Percentiles rank a stretch among this genome's conserved stretches.
phyloP scores from a whole-genome alignment of 2,329 filamentous ascomycete species.

The Arthrinium phaeospermum region DNA sequence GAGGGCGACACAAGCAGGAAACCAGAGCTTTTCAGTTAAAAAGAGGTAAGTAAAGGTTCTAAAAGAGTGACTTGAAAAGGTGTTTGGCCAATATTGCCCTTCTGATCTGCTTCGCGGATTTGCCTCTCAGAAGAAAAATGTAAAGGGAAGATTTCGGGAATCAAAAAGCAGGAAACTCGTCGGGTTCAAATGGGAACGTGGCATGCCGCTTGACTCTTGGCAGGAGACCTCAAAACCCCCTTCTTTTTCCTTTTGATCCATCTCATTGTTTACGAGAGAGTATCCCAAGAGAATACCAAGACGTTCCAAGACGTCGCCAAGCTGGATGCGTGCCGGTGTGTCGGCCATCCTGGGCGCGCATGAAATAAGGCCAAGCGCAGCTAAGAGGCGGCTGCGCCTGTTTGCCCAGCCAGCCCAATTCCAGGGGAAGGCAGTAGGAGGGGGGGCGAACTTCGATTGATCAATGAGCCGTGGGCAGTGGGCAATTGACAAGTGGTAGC shows the following conservation, averaged over 20 bases:
- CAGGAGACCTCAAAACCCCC: background rate
- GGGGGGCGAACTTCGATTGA: background rate
- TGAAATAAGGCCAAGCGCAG: conserved; percentile 8
- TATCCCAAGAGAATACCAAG: conserved; percentile 7
- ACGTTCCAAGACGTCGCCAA: conserved; percentile 7
- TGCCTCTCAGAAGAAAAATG: background rate
- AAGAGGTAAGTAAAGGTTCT: background rate
- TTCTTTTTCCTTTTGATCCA: background rate
- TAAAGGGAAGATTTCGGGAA: background rate
- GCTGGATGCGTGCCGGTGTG: background rate
- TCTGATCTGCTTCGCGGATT: background rate
- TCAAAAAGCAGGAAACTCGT: background rate
- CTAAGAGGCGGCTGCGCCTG: background rate
- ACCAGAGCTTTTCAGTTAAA: background rate
- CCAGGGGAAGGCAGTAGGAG: background rate
- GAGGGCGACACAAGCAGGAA: background rate
- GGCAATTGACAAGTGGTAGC: too few species aligned
- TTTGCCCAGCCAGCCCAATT: background rate
- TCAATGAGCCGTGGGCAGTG: background rate
- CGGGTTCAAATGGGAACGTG: conserved; percentile 6
- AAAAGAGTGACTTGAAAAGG: conserved; percentile 10
- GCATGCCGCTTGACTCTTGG: background rate
- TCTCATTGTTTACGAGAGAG: background rate
- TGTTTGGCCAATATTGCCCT: background rate
- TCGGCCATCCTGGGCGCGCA: background rate